Evolutionary conservation across 768 basidiomycete species (phyloP).

Genomic region (Pleurotus giganteus): DNA sequence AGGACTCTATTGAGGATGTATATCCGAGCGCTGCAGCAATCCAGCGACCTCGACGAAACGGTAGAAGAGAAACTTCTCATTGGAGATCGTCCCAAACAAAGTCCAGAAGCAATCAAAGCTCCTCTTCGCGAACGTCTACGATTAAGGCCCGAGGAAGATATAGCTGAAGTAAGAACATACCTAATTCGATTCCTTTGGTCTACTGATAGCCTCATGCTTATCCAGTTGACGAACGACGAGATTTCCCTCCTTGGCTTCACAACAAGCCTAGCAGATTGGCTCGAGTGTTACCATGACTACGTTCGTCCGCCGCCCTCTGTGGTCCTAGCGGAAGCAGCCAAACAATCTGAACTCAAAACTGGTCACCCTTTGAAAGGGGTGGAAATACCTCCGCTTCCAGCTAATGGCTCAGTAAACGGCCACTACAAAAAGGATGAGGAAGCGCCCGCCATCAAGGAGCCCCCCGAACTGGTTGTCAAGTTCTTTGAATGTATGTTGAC

Average conservation of each 20-base stretch:
- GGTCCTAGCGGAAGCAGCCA: constrained; percentile 74
- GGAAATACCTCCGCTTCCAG: constrained; percentile 38
- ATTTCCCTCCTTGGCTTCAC: constrained; percentile 55
- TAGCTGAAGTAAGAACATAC: constrained; percentile 43
- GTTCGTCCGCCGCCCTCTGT: constrained; percentile 67
- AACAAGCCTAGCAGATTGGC: constrained; percentile 65
- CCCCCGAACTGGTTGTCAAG: constrained; percentile 48
- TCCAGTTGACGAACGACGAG: constrained; percentile 69
- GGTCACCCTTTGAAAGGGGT: constrained; percentile 67
- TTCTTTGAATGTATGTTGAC: constrained; percentile 59
- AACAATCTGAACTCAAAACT: constrained; percentile 67
- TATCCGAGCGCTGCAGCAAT: constrained; percentile 73
- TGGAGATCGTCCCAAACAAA: constrained; percentile 75
- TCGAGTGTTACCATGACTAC: constrained; percentile 74
- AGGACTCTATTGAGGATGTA: constrained; percentile 72
- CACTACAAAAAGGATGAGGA: constrained; percentile 71
- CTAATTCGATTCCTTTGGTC: constrained; percentile 11
- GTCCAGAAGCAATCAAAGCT: constrained; percentile 43
- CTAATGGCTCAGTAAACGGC: constrained; percentile 40
- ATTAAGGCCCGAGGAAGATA: constrained; percentile 46
- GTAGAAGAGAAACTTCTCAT: constrained; percentile 81
- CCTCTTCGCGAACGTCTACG: constrained; percentile 60
- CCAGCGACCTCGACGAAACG: constrained; percentile 76
- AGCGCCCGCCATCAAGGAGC: constrained; percentile 59
- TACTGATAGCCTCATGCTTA: background rate